Evolutionary conservation across 805 yeast species (phyloP), one percentile per base, ranked within the genome.

Genomic region (Priceomyces medius): DNA sequence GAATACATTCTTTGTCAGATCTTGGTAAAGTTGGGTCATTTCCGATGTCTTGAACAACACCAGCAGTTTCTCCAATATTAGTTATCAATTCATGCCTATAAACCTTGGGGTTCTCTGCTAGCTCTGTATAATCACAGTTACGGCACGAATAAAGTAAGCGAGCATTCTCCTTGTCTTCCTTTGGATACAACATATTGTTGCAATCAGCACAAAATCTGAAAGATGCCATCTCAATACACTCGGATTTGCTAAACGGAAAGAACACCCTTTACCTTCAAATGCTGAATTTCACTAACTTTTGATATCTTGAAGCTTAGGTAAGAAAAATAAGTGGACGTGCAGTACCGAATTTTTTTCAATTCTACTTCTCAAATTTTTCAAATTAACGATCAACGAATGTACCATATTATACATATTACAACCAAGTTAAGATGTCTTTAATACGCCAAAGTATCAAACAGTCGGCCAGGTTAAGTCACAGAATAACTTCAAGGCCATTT

Each of bases 21-120:
- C 97, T 76, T 41, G 99, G 99, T 58, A 93, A 81, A 2, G 99
- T 93, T n/a, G 98, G 98, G 64, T 93, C 99, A 18, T 83, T 74
- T 1, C 97, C 97, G 50, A 93, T 86, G 63, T 91, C 98, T 60
- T 87, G 90, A 29, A 93, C 96, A 40, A 87, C 96, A 54, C 98
- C 98, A 1, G 98, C 98, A 2, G 97, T 91, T 59, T 88, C 97
- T 28, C 87, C 96, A 49, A 91, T 88, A 55, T 86, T 85, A 10
- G 97, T 80, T 50, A 88, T 85, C 66, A 91, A 76, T 67, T 93
- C 98, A 63, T 93, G 95, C 51, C 97, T 76, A 63, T 88, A 88
- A 28, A 93, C 96, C 59, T 85, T 79, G 23, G 96, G 83, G 51
- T 85, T 79, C 42, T 83, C 89, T 0, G 98, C 97, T 47, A 85